A percentile compares a stretch with the other conserved stretches of the same genome.
Evolutionary conservation across 108 stramenopile genomes (phyloP).

Genomic region (Nitzschia palea): DNA sequence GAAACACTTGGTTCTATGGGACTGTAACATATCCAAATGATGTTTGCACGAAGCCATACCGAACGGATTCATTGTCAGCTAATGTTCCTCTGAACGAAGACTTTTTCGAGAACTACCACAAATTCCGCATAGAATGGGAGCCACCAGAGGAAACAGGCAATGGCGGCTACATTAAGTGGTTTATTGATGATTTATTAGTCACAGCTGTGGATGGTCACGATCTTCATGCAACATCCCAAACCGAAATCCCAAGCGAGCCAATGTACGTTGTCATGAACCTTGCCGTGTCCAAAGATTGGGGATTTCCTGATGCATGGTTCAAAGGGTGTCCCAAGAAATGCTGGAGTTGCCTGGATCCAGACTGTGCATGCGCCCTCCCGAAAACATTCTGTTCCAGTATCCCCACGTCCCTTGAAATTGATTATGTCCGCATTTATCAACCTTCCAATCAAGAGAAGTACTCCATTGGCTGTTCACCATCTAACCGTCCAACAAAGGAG

Average conservation of each 20-base stretch:
- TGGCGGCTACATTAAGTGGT: conserved; percentile 75
- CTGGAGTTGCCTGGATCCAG: conserved; percentile 75
- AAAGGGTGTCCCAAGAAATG: conserved; percentile 69
- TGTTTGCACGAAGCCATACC: conserved; percentile 39
- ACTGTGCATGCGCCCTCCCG: conserved; percentile 81
- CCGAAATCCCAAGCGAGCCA: conserved; percentile 79
- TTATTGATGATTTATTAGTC: conserved; percentile 56
- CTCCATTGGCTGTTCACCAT: conserved; percentile 72
- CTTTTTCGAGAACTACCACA: conserved; percentile 53
- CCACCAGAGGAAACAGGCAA: conserved; percentile 55
- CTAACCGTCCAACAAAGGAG: conserved; percentile 61
- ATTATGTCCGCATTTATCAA: conserved; percentile 85
- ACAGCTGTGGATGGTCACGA: conserved; percentile 56
- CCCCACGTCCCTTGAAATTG: conserved; percentile 81
- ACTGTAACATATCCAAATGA: conserved; percentile 12
- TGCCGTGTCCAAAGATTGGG: conserved; percentile 76
- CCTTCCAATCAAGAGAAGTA: conserved; percentile 63
- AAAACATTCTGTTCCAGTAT: conserved; percentile 80
- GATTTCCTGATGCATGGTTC: conserved; percentile 74
- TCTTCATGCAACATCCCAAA: conserved; percentile 46
- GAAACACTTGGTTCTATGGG: conserved; percentile 14
- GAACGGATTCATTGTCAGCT: conserved; percentile 78
- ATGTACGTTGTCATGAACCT: conserved; percentile 87
- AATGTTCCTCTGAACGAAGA: conserved; percentile 59
- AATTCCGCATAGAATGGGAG: conserved; percentile 83